These are phyloP conservation scores for Aspergillus funiculosus DNA, from an alignment of 495 filamentous ascomycete genomes.

Conservation along the genomic window DNA sequence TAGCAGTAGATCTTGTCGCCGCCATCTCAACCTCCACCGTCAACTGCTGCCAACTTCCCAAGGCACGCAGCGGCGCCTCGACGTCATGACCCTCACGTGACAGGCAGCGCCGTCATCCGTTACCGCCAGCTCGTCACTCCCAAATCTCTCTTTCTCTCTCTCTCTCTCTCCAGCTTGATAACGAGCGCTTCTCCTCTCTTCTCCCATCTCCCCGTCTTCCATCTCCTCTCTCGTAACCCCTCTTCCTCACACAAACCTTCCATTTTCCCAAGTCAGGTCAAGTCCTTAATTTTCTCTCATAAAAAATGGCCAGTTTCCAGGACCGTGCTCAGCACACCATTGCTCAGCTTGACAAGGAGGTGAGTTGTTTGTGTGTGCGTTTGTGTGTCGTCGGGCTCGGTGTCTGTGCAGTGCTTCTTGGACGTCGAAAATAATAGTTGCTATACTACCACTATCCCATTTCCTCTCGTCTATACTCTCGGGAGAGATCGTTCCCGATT, in stretches of 20 bases:
- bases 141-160: conserved; percentile 21
- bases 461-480: background rate
- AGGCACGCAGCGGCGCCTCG: conserved; percentile 1
- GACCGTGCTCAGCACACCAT: conserved; percentile 86
- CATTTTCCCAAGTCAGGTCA: background rate
- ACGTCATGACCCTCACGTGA: conserved; percentile 26
- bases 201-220: conserved; percentile 3
- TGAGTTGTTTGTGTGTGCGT: conserved; percentile 46
- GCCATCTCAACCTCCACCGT: too few relatives aligned
- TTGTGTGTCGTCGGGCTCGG: conserved; percentile 21
- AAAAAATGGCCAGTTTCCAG: conserved; percentile 68
- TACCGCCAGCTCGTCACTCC: conserved; percentile 18
- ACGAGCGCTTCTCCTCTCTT: conserved; percentile 3
- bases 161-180: conserved; percentile 12
- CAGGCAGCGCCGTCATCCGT: conserved; percentile 15
- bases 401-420: conserved; percentile 25
- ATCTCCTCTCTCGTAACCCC: conserved; percentile 5
- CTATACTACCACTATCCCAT: background rate
- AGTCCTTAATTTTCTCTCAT: conserved; percentile 1
- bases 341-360: conserved; percentile 95
- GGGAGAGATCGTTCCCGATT: background rate
- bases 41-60: too few relatives aligned
- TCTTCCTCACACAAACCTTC: background rate
- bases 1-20: too few relatives aligned
- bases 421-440: conserved; percentile 1